These are phyloP conservation scores for Sherardia arvensis DNA, from an alignment of 257 asterid genomes.

Conservation along the genomic window DNA sequence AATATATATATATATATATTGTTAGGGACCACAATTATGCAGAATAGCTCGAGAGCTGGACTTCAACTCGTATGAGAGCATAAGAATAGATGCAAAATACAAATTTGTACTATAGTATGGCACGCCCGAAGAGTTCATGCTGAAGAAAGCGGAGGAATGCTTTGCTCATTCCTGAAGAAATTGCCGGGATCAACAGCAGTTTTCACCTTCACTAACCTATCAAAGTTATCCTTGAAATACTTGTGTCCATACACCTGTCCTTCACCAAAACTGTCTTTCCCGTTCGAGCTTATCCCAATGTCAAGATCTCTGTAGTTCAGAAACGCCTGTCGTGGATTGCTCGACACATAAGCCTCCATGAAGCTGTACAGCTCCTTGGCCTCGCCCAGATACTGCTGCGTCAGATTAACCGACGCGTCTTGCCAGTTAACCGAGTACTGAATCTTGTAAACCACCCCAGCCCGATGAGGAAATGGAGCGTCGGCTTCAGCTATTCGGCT, in stretches of 20 bases:
- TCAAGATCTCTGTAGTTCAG: constrained; percentile 41
- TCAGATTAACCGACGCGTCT: constrained; percentile 2
- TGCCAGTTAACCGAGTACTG: constrained; percentile 24
- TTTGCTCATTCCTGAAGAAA: constrained; percentile 34
- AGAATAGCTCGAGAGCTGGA: neutral
- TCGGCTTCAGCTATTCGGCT: constrained; percentile 14
- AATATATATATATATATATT: too few relatives aligned
- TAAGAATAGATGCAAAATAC: neutral
- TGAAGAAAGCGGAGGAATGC: constrained; percentile 20
- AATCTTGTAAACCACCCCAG: constrained; percentile 20
- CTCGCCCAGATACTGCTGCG: neutral
- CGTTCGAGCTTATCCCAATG: constrained; percentile 18
- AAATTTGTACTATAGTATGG: neutral
- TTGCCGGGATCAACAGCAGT: constrained; percentile 15
- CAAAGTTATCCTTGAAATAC: constrained; percentile 25
- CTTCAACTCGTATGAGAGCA: neutral
- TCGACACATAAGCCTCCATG: constrained; percentile 29
- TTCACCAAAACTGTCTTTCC: constrained; percentile 10
- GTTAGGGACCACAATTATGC: neutral
- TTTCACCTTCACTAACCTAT: constrained; percentile 26
- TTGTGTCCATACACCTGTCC: constrained; percentile 18
- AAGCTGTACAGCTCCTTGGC: constrained; percentile 16
- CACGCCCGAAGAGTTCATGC: neutral
- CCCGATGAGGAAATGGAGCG: constrained; percentile 32
- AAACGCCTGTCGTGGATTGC: constrained; percentile 33